Evolutionary conservation across 1,284 basidiomycete genomes (phyloP).

Genomic region (Ceratobasidium sp.): DNA sequence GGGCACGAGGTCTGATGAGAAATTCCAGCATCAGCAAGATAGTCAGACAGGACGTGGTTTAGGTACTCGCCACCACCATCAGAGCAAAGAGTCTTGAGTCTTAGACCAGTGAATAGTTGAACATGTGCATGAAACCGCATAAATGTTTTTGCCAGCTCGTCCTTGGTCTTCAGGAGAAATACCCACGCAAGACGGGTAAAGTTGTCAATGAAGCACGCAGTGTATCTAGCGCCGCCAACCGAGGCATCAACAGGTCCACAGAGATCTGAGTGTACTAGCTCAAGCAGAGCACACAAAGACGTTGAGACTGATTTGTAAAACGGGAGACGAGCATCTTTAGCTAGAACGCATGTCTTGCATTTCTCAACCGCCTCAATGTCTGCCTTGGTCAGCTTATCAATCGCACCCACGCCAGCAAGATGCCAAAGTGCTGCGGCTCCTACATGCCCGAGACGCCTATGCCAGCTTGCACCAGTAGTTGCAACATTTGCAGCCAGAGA

Average conservation of each 20-base stretch:
- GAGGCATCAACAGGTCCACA: conserved; percentile 47
- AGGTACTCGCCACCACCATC: conserved; percentile 54
- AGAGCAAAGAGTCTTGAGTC: conserved; percentile 48
- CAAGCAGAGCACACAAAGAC: conserved; percentile 7
- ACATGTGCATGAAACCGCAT: conserved; percentile 47
- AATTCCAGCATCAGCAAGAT: conserved; percentile 47
- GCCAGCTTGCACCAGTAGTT: neutral
- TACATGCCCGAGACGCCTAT: neutral
- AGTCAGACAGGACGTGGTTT: conserved; percentile 37
- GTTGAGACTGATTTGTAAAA: conserved; percentile 17
- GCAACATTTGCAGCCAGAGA: neutral
- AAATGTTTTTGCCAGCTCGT: conserved; percentile 47
- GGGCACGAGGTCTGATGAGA: conserved; percentile 46
- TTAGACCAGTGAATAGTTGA: conserved; percentile 47
- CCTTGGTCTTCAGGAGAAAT: conserved; percentile 47
- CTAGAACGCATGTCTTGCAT: conserved; percentile 40
- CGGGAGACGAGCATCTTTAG: conserved; percentile 31
- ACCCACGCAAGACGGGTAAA: conserved; percentile 44
- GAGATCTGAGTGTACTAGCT: conserved; percentile 50
- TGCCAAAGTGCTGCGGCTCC: neutral
- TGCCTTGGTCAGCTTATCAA: neutral
- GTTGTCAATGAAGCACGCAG: conserved; percentile 50
- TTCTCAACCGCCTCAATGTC: conserved; percentile 9
- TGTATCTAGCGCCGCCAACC: conserved; percentile 47
- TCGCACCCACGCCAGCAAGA: neutral